Evolutionary conservation across 23 red algal species (phyloP), one percentile per base, ranked within the genome.

Genomic region (Gracilariopsis chorda): DNA sequence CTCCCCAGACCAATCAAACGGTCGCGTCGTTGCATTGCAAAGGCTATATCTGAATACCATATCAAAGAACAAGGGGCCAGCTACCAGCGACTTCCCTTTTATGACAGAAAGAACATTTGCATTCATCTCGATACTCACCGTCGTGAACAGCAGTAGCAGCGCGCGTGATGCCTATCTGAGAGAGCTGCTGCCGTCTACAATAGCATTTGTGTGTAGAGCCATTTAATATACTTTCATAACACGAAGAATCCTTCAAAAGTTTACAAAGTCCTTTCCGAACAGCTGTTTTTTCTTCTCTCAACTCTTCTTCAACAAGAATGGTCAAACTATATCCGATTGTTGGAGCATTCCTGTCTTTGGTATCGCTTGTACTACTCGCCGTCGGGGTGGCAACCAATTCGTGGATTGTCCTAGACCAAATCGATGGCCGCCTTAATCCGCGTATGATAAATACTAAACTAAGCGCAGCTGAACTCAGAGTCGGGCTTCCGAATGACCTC

Each of bases 321-420:
- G 76, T 91, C 16, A 80, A 82, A 65, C 41, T 91, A 45, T 80
- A 76, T 48, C 88, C 88, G 30, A 39, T 82, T 57, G 16, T 80
- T 25, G 88, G 88, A 29, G 81, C 79, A 48, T 39, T 85, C 5
- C 49, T 94, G 19, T 85, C 91, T 25, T 24, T 94, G 28, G 58
- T 87, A 34, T 74, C 91, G 24, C 82, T 94, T 51, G 73, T 94
- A 16, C 35, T 94, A 17, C 82, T 86, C 11, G 80, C 91, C 2
- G 73, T 94, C 29, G 91, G 91, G 1, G 72, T 76, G 30, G 80
- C 91, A 32, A 94, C 91, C 49, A 86, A 94, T 53, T 62, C 74
- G 35, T 94, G 91, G 91, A 51, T 94, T 58, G 71, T 86, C 21
- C 44, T 94, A 34, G 37, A 52, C 21, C 48, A 82, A 51, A 27